Evolutionary conservation across 768 basidiomycete genomes (phyloP).

Genomic region (Gyrodon lividus): DNA sequence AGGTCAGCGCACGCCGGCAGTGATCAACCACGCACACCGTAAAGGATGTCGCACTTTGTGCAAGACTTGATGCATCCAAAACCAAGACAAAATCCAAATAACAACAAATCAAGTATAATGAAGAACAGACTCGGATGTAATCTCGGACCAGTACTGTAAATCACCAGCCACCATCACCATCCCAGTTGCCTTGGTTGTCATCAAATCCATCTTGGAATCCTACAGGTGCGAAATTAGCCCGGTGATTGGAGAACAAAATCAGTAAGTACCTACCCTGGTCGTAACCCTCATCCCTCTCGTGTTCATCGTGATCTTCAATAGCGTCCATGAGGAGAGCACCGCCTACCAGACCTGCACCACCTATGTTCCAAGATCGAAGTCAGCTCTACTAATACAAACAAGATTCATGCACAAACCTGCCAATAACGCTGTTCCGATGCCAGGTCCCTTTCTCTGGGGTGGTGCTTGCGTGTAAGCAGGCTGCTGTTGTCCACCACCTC

Average conservation of each 20-base stretch:
- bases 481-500: conserved; percentile 26
- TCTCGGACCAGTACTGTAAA: neutral
- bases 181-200: conserved; percentile 3
- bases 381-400: neutral
- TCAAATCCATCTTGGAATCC: conserved; percentile 32
- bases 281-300: conserved; percentile 31
- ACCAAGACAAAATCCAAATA: neutral
- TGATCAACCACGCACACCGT: too few species aligned
- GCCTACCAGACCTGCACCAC: conserved; percentile 65
- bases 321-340: conserved; percentile 56
- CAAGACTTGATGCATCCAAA: too few species aligned
- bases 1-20: too few species aligned
- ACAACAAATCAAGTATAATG: conserved; percentile 18
- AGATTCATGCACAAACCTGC: conserved; percentile 38
- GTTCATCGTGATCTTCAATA: conserved; percentile 42
- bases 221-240: conserved; percentile 15
- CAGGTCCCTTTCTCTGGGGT: conserved; percentile 47
- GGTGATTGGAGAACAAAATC: conserved; percentile 1
- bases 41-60: too few species aligned
- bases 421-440: conserved; percentile 46
- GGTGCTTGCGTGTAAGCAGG: conserved; percentile 36
- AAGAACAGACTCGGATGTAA: neutral
- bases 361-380: conserved; percentile 28
- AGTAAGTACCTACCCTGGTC: conserved; percentile 32
- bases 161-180: conserved; percentile 12